phyloP scores from a whole-genome alignment of 73 alveolate genomes.

The Tetrahymena thermophila region DNA sequence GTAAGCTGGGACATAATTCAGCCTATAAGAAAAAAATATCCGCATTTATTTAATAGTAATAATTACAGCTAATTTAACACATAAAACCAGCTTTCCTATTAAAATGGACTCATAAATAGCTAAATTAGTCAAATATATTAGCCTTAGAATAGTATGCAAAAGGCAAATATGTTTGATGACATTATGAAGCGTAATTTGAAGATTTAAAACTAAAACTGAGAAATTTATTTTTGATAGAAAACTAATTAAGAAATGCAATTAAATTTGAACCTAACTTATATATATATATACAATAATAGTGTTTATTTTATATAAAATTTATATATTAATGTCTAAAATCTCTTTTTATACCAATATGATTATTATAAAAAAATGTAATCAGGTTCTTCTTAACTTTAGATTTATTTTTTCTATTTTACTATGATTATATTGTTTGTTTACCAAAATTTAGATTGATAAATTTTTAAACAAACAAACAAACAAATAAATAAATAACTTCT shows the following conservation, averaged over 20 bases:
- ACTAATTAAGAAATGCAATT: not conserved
- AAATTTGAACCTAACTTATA: not conserved
- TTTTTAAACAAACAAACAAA: too few species aligned
- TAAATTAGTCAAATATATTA: not conserved
- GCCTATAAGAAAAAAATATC: conserved; percentile 17
- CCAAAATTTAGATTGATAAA: too few species aligned
- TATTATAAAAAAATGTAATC: not conserved
- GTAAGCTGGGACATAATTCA: not conserved
- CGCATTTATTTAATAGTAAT: not conserved
- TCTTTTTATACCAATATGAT: not conserved
- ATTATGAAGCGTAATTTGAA: not conserved
- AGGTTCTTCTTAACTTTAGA: too few species aligned
- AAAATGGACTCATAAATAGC: not conserved
- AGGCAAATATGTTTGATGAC: not conserved
- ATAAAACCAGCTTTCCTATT: not conserved
- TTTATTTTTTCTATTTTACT: not conserved
- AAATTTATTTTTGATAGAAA: not conserved
- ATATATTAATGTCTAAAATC: too few species aligned
- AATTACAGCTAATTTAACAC: not conserved
- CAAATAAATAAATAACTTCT: too few species aligned
- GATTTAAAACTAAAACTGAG: not conserved
- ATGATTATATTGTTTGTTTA: too few species aligned
- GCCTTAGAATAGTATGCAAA: not conserved
- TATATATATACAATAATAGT: not conserved
- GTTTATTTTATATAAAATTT: not conserved